Evolutionary conservation across 148 eudicot species (phyloP).

Genomic region (Persicaria tinctoria): DNA sequence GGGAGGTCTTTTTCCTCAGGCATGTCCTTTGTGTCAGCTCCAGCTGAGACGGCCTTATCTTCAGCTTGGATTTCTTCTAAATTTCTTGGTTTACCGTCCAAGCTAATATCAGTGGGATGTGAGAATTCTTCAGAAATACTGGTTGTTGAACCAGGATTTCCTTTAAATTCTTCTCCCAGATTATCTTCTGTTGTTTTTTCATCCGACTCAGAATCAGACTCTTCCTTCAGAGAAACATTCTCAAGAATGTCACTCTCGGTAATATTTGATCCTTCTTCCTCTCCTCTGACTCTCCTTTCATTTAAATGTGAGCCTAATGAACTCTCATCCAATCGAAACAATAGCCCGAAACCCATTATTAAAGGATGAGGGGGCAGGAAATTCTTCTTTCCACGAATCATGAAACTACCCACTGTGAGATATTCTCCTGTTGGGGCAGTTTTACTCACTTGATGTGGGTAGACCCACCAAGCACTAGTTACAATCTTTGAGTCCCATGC

Average conservation of each 20-base stretch:
- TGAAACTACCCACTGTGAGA: constrained; percentile 96
- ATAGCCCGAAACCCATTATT: constrained; percentile 85
- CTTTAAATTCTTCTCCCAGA: constrained; percentile 17
- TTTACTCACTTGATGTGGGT: constrained; percentile 96
- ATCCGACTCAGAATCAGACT: constrained; percentile 64
- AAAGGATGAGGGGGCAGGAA: constrained; percentile 98
- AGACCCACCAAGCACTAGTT: constrained; percentile 99
- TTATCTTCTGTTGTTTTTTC: constrained; percentile 37
- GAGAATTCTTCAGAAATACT: constrained; percentile 15
- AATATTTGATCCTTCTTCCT: constrained; percentile 64
- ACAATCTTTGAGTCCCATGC: constrained; percentile 99
- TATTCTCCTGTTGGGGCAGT: constrained; percentile 99
- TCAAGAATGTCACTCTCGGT: constrained; percentile 19
- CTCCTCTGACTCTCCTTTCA: constrained; percentile 96
- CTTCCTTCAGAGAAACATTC: constrained; percentile 36
- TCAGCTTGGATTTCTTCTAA: constrained; percentile 26
- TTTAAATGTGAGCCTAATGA: constrained; percentile 93
- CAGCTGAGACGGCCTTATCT: constrained; percentile 14
- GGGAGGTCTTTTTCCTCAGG: constrained; percentile 27
- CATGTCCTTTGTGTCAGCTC: constrained; percentile 17
- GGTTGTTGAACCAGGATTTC: constrained; percentile 15
- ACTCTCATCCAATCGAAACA: constrained; percentile 93
- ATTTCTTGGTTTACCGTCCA: constrained; percentile 17
- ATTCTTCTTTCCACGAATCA: constrained; percentile 98
- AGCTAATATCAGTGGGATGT: constrained; percentile 15